phyloP scores from a whole-genome alignment of 2,329 filamentous ascomycete species.

The Hypoxylon sp. region DNA sequence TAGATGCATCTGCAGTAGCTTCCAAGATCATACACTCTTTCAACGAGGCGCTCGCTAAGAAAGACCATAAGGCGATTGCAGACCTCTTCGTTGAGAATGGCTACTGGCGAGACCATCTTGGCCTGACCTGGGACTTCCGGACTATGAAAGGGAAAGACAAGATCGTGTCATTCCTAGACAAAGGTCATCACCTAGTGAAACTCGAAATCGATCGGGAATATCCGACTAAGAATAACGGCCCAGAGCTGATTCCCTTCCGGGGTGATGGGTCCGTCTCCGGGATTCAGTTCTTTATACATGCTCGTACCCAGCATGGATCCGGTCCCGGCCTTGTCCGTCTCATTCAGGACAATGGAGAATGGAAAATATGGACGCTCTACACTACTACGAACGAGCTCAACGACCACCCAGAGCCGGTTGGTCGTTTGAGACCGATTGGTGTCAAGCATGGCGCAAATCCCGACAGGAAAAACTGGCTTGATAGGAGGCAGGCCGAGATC shows the following conservation, averaged over 20 bases:
- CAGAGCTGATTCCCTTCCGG: slow-evolving; percentile 61
- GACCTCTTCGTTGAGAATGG: slow-evolving; percentile 65
- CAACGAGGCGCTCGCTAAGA: slow-evolving; percentile 57
- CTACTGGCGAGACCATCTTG: slow-evolving; percentile 73
- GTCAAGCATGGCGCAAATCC: slow-evolving; percentile 63
- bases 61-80: slow-evolving; percentile 55
- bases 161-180: slow-evolving; percentile 57
- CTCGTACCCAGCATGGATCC: slow-evolving; percentile 62
- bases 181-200: slow-evolving; percentile 53
- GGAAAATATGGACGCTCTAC: slow-evolving; percentile 71
- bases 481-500: slow-evolving; percentile 62
- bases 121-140: slow-evolving; percentile 68
- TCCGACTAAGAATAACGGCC: slow-evolving; percentile 56
- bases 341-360: slow-evolving; percentile 58
- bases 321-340: slow-evolving; percentile 68
- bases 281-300: slow-evolving; percentile 65
- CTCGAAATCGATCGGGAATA: slow-evolving; percentile 59
- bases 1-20: slow-evolving; percentile 58
- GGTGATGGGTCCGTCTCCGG: slow-evolving; percentile 61
- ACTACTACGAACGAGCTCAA: slow-evolving; percentile 64
- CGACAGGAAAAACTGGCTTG: slow-evolving; percentile 67
- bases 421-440: slow-evolving; percentile 62
- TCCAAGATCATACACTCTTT: slow-evolving; percentile 56
- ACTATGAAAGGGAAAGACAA: slow-evolving; percentile 65
- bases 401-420: slow-evolving; percentile 61